Conservation (phyloP, 1,139 yeast genomes). For the Debaryomyces sp. region DNA sequence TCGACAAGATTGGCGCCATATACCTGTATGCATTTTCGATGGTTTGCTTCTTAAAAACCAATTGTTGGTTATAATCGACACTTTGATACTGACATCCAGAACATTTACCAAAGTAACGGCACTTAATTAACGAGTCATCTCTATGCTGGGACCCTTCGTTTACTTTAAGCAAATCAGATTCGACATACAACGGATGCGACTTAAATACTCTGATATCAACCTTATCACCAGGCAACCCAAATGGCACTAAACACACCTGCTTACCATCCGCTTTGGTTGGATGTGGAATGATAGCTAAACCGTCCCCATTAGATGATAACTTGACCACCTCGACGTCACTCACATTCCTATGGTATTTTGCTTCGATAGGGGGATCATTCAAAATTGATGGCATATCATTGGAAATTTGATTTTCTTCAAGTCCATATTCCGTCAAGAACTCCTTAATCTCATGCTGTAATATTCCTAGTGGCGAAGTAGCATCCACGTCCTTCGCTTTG, state of each 20-base stretch:
- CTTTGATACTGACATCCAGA: conserved; percentile 94
- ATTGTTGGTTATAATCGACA: conserved; percentile 70
- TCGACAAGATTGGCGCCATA: conserved; percentile 58
- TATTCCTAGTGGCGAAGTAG: conserved; percentile 82
- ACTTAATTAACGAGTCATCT: conserved; percentile 51
- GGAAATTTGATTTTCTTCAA: conserved; percentile 49
- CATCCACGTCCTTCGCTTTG: conserved; percentile 65
- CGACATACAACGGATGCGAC: conserved; percentile 75
- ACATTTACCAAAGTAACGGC: conserved; percentile 51
- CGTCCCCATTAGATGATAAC: conserved; percentile 80
- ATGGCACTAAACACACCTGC: conserved; percentile 71
- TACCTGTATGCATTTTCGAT: conserved; percentile 80
- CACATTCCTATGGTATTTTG: conserved; percentile 61
- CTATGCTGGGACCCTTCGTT: conserved; percentile 45
- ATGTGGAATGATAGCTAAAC: conserved; percentile 62
- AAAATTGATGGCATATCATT: conserved; percentile 70
- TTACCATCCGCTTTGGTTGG: conserved; percentile 47
- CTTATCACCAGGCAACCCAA: conserved; percentile 83
- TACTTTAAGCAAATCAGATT: conserved; percentile 70
- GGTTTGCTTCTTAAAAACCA: conserved; percentile 70
- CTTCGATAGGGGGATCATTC: conserved; percentile 56
- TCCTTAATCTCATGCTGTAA: conserved; percentile 72
- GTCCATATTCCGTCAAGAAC: conserved; percentile 45
- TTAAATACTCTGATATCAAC: conserved; percentile 73
- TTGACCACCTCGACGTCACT: conserved; percentile 57